Evolutionary conservation across 2,329 filamentous ascomycete genomes (phyloP).

Genomic region (Colletotrichum magnum): DNA sequence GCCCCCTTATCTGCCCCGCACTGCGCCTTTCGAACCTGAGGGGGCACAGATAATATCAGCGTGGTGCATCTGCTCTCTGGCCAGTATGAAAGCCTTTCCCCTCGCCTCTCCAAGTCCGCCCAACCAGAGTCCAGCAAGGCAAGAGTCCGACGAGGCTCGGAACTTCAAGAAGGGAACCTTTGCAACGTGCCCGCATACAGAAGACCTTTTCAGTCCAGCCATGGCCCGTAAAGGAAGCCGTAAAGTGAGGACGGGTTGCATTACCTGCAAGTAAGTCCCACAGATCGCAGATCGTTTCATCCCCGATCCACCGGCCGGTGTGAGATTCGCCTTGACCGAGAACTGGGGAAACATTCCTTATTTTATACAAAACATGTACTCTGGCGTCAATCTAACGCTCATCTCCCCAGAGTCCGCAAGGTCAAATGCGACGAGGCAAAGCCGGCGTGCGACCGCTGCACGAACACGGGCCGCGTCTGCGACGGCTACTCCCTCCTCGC

Average conservation of each 20-base stretch:
- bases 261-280: conserved; percentile 5
- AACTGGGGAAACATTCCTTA: neutral
- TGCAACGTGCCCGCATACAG: neutral
- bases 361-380: neutral
- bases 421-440: conserved; percentile 71
- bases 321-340: no score
- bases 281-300: neutral
- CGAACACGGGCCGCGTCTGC: conserved; percentile 63
- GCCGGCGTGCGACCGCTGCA: conserved; percentile 66
- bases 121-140: no score
- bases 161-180: neutral
- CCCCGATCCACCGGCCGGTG: neutral
- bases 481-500: conserved; percentile 10
- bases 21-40: no score
- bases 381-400: neutral
- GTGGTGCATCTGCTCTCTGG: no score
- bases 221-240: conserved; percentile 16
- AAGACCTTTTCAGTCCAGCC: neutral
- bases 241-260: conserved; percentile 7
- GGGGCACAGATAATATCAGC: no score
- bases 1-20: neutral
- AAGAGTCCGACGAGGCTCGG: neutral
- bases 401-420: conserved; percentile 60
- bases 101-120: no score
- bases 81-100: no score